A percentile compares a stretch with the other conserved stretches of the same genome.
phyloP scores from a whole-genome alignment of 768 basidiomycete genomes.

The Agaricus sinodeliciosus region DNA sequence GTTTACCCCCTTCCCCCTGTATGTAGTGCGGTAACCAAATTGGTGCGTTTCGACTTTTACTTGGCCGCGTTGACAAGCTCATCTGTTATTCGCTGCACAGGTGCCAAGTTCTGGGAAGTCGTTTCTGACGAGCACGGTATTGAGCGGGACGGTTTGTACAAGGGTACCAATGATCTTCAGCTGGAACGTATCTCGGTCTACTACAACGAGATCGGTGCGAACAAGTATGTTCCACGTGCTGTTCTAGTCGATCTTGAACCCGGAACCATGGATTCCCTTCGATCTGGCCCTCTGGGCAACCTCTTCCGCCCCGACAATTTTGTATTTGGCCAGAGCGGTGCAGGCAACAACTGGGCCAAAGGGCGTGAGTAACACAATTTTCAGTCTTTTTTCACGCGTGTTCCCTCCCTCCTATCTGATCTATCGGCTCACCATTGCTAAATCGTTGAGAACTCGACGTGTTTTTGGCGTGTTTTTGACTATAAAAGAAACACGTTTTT shows the following conservation, averaged over 20 bases:
- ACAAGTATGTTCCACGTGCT: constrained; percentile 98
- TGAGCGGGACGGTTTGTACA: constrained; percentile 87
- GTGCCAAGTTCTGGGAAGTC: constrained; percentile 97
- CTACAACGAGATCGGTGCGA: constrained; percentile 92
- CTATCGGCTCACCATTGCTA: background rate
- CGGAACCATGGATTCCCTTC: constrained; percentile 91
- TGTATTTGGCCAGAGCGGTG: constrained; percentile 96
- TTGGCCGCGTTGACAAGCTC: constrained; percentile 14
- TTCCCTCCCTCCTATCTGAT: background rate
- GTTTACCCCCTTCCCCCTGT: background rate
- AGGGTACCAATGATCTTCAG: constrained; percentile 91
- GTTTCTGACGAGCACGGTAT: constrained; percentile 98
- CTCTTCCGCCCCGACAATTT: constrained; percentile 99
- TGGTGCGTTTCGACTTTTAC: constrained; percentile 46
- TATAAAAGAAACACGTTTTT: constrained; percentile 3
- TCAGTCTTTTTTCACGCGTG: constrained; percentile 2
- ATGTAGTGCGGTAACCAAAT: constrained; percentile 96
- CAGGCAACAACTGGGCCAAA: constrained; percentile 99
- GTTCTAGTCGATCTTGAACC: constrained; percentile 97
- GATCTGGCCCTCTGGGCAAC: constrained; percentile 81
- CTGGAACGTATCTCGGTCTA: constrained; percentile 97
- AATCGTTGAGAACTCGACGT: constrained; percentile 17
- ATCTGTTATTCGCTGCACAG: constrained; percentile 28
- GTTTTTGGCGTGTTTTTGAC: background rate
- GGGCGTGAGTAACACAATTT: constrained; percentile 64